Conservation (phyloP, 129 eudicot genomes). For the Ambrosia trifida region DNA sequence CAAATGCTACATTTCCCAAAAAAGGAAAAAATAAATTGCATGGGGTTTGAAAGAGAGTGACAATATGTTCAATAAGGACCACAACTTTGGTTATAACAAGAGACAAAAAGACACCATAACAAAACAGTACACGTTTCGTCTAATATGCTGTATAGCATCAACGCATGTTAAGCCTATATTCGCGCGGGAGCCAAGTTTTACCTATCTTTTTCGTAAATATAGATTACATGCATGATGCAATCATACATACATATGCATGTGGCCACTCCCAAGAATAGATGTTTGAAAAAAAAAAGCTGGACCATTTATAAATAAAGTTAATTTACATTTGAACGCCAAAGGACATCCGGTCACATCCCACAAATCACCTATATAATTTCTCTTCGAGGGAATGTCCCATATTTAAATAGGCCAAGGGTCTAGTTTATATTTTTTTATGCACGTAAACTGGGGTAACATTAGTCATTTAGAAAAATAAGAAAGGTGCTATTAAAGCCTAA, state of each 20-base stretch:
- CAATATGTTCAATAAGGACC: conserved; percentile 3
- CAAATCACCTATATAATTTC: too few relatives aligned
- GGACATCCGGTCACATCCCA: too few relatives aligned
- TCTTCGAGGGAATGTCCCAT: too few relatives aligned
- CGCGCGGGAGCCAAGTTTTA: conserved; percentile 32
- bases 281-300: conserved; percentile 7
- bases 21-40: neutral
- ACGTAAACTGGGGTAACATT: too few relatives aligned
- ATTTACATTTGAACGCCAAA: neutral
- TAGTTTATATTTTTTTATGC: too few relatives aligned
- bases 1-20: conserved; percentile 2
- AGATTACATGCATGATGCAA: too few relatives aligned
- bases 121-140: conserved; percentile 20
- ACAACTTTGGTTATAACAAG: conserved; percentile 18
- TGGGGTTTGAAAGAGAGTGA: conserved; percentile 1
- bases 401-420: too few relatives aligned
- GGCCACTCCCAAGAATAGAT: conserved; percentile 17
- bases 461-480: too few relatives aligned
- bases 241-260: conserved; percentile 7
- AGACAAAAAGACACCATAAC: conserved; percentile 30
- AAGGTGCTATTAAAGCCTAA: too few relatives aligned
- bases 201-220: conserved; percentile 6
- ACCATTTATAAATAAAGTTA: conserved; percentile 26
- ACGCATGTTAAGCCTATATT: conserved; percentile 33
- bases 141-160: conserved; percentile 24